These are phyloP conservation scores for Hyphopichia wangnamkhiaoensis DNA, from an alignment of 1,139 yeast genomes.

Conservation along the genomic window DNA sequence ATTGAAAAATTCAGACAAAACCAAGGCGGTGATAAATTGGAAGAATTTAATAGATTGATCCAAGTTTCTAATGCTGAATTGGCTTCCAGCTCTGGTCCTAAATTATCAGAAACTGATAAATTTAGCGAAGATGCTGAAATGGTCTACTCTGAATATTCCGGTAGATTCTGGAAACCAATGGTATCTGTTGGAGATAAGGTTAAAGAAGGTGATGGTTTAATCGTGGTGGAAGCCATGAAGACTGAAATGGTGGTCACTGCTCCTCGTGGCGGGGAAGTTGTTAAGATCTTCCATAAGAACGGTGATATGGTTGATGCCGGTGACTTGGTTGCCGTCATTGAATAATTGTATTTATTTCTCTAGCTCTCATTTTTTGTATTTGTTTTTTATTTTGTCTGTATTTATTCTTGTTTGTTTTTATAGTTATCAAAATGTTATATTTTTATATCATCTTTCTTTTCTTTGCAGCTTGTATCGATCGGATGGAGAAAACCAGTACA, in stretches of 20 bases:
- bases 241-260: conserved; percentile 91
- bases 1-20: conserved; percentile 67
- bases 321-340: conserved; percentile 82
- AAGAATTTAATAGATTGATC: conserved; percentile 79
- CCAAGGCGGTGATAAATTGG: conserved; percentile 79
- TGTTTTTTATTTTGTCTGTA: background rate
- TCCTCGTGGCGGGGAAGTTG: conserved; percentile 71
- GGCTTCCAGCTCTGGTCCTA: conserved; percentile 45
- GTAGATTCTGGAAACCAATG: conserved; percentile 93
- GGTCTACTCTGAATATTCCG: conserved; percentile 92
- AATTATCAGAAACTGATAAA: conserved; percentile 45
- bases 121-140: conserved; percentile 76
- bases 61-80: conserved; percentile 82
- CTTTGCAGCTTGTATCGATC: too few species aligned
- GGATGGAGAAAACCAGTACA: too few species aligned
- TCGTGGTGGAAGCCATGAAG: conserved; percentile 97
- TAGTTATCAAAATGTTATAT: background rate
- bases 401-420: background rate
- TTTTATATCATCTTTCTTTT: too few species aligned
- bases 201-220: conserved; percentile 71
- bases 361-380: too few species aligned
- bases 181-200: conserved; percentile 81
- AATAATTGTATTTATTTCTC: conserved; percentile 17
- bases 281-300: conserved; percentile 73
- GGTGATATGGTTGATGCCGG: conserved; percentile 98